Evolutionary conservation across 2,329 filamentous ascomycete species (phyloP).

Genomic region (Apiospora hydei): DNA sequence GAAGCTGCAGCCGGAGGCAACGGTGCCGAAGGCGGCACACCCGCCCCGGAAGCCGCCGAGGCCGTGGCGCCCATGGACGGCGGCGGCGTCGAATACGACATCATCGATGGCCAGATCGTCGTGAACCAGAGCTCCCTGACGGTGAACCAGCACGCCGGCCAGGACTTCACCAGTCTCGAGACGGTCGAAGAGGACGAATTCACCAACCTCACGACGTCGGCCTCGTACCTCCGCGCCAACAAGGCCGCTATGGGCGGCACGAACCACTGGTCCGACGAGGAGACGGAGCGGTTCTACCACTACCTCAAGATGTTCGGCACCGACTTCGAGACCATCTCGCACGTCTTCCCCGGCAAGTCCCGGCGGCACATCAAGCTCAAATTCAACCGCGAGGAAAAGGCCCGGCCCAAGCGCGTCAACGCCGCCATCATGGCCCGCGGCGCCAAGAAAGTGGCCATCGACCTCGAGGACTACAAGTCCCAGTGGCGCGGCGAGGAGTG

Average conservation of each 20-base stretch:
- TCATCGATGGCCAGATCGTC: constrained; percentile 77
- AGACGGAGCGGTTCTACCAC: constrained; percentile 79
- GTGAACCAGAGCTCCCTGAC: constrained; percentile 72
- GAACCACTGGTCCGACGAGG: constrained; percentile 73
- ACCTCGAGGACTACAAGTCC: constrained; percentile 67
- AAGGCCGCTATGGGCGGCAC: constrained; percentile 57
- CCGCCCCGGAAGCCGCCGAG: constrained; percentile 32
- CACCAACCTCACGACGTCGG: constrained; percentile 72
- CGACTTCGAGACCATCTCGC: constrained; percentile 81
- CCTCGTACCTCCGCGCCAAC: constrained; percentile 69
- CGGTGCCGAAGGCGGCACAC: constrained; percentile 32
- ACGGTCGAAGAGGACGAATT: constrained; percentile 81
- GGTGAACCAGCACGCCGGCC: constrained; percentile 71
- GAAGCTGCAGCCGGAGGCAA: constrained; percentile 33
- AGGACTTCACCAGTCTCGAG: constrained; percentile 58
- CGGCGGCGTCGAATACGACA: constrained; percentile 49
- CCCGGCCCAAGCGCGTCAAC: constrained; percentile 69
- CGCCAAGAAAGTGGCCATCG: constrained; percentile 63
- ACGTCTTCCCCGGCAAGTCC: constrained; percentile 76
- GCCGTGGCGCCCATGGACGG: constrained; percentile 38
- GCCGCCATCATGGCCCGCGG: constrained; percentile 64
- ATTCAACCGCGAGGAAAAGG: constrained; percentile 79
- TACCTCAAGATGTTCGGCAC: constrained; percentile 80
- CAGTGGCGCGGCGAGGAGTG: constrained; percentile 47
- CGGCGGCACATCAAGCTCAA: constrained; percentile 82